phyloP scores from a whole-genome alignment of 2,329 filamentous ascomycete genomes.

The Fusarium odoratissimum region DNA sequence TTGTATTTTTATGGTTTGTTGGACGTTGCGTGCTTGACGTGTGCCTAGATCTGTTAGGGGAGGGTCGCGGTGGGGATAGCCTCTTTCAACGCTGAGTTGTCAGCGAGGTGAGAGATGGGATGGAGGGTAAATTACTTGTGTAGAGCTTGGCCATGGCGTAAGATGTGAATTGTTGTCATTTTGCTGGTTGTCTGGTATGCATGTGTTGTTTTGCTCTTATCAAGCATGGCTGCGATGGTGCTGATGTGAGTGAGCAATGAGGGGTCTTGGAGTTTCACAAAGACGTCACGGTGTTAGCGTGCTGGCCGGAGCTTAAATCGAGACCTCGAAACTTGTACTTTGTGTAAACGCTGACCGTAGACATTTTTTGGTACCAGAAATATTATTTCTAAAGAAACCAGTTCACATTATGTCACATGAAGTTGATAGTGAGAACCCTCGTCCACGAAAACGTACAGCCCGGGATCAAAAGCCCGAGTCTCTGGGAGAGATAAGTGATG shows the following conservation, averaged over 20 bases:
- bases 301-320: background rate
- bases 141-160: conserved; percentile 28
- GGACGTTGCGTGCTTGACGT: conserved; percentile 12
- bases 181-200: background rate
- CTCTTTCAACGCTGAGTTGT: conserved; percentile 26
- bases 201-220: background rate
- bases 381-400: fast-evolving
- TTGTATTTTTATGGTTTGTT: background rate
- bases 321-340: background rate
- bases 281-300: background rate
- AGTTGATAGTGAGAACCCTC: too few species aligned
- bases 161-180: conserved; percentile 26
- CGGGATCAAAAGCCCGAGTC: fast-evolving
- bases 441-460: fast-evolving
- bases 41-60: conserved; percentile 28
- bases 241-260: background rate
- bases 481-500: fast-evolving
- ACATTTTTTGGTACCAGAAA: fast-evolving
- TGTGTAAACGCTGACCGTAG: too few species aligned
- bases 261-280: background rate
- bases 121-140: conserved; percentile 7
- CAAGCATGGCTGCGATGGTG: background rate
- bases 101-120: background rate
- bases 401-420: fast-evolving
- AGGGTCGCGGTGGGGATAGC: conserved; percentile 33